These are phyloP conservation scores for Auxenochlorella pyrenoidosa DNA, from an alignment of 139 green algal genomes.

Conservation along the genomic window DNA sequence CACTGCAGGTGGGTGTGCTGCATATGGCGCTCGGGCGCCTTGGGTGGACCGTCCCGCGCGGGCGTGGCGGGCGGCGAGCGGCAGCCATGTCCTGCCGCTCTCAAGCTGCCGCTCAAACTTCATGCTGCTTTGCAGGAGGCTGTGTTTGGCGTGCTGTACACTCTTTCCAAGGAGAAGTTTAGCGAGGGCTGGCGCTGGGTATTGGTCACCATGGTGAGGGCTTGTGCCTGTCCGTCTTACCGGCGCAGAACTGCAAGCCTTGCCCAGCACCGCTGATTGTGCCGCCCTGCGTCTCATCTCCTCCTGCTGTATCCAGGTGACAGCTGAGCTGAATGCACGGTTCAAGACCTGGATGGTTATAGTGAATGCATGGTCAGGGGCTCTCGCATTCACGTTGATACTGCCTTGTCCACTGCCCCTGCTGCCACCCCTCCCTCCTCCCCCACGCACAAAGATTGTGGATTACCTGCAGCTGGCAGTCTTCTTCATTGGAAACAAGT, in stretches of 20 bases:
- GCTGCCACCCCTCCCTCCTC: no score
- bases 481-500: conserved; percentile 28
- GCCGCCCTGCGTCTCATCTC: no score
- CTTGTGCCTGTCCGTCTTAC: no score
- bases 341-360: no score
- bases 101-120: neutral
- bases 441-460: neutral
- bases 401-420: no score
- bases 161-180: conserved; percentile 34
- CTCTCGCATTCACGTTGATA: no score
- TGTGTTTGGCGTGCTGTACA: conserved; percentile 31
- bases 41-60: neutral
- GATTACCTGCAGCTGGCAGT: conserved; percentile 16
- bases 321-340: no score
- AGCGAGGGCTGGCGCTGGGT: neutral
- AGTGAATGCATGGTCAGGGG: no score
- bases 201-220: neutral
- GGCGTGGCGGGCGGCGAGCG: neutral
- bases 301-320: no score
- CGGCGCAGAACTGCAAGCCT: no score
- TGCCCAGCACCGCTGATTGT: neutral
- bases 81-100: neutral
- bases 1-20: neutral
- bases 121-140: conserved; percentile 1
- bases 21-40: neutral